phyloP scores from a whole-genome alignment of 306 rosid genomes.

The Casuarina equisetifolia region DNA sequence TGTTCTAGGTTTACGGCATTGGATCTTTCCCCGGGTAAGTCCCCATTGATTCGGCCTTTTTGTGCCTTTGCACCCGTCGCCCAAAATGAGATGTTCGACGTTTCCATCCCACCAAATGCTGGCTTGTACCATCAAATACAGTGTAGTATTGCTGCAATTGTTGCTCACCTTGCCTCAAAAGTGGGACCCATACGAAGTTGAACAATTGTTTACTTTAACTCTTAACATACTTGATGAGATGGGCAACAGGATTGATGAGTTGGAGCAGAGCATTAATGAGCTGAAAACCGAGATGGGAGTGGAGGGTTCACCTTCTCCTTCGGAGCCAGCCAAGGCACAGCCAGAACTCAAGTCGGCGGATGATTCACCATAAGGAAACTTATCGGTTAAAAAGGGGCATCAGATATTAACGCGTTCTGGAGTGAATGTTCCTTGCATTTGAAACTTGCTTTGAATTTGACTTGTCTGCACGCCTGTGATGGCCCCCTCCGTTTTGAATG shows the following conservation, averaged over 20 bases:
- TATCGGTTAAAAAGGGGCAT: background rate
- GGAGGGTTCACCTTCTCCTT: conserved; percentile 35
- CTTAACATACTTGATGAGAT: conserved; percentile 45
- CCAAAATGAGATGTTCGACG: background rate
- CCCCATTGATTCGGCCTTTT: background rate
- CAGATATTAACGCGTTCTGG: background rate
- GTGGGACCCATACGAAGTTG: background rate
- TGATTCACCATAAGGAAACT: conserved; percentile 20
- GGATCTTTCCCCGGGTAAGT: background rate
- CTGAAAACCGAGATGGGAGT: conserved; percentile 45
- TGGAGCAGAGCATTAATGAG: conserved; percentile 52
- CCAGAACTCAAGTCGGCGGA: conserved; percentile 31
- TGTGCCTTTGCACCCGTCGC: background rate
- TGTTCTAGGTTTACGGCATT: background rate
- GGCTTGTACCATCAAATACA: background rate
- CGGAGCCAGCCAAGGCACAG: conserved; percentile 24
- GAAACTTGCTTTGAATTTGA: background rate
- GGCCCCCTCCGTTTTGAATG: background rate
- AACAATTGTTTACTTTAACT: conserved; percentile 31
- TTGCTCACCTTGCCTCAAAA: background rate
- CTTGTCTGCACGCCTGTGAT: background rate
- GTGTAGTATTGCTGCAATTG: background rate
- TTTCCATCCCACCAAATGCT: background rate
- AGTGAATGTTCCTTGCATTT: conserved; percentile 6
- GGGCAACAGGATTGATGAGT: conserved; percentile 50